Evolutionary conservation across 108 stramenopile genomes (phyloP), one percentile per base, ranked within the genome.

Genomic region (Asterionellopsis glacialis): DNA sequence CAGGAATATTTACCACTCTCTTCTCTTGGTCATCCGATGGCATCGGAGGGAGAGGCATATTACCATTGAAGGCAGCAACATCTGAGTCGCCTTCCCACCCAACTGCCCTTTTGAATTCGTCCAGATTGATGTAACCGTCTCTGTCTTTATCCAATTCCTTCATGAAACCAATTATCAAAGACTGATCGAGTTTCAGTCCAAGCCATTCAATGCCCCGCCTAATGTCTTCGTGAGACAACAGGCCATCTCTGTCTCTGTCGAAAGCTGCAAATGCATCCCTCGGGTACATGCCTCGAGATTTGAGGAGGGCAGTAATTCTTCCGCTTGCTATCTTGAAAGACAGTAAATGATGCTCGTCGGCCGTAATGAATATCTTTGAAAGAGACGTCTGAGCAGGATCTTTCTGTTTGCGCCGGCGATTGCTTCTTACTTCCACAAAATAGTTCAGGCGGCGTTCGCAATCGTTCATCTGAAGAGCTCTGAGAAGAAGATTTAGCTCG

Each of bases 221-320:
- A 15, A 99, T 77, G 65, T 99, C 98, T n/a, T 91, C 88, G 52
- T 84, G 88, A 39, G 77, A 89, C 66, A 99, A 68, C 41, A 95
- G 70, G 43, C 97, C 98, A 67, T 94, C 96, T 44, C 94, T 86
- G 48, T 95, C 88, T 23, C 83, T 68, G 73, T 99, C 96, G 56
- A 97, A 97, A 7, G 93, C 95, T 23, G 85, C 89, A 76, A 99
- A 99, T 19, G 93, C 94, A 79, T 99, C 98, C 25, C 90, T 70
- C 6, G 90, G 87, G 61, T 93, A 95, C 92, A 99, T 87, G 10
- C 96, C 95, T 57, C 95, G 77, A 13, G 87, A 82, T 65, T 95
- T 95, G 44, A 98, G 75, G 55, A 93, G 76, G 4, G 90, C 91
- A 12, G 90, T 91, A 23, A 96, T 93, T 42, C 96, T 70, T 23